Conservation (phyloP, 805 yeast genomes). For the Sugiyamaella marilandica region DNA sequence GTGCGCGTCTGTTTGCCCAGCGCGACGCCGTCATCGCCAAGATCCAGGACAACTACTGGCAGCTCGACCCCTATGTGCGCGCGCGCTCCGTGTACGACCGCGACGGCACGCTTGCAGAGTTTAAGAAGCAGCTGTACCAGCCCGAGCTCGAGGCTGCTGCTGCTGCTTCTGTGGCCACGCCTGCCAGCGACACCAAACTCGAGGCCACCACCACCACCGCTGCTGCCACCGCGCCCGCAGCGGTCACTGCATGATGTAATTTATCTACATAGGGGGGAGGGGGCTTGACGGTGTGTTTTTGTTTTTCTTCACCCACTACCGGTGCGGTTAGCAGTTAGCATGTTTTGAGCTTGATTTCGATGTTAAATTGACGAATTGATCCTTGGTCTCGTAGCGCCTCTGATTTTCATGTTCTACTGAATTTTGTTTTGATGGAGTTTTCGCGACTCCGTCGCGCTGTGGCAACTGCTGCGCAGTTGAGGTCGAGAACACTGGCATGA, state of each 20-base stretch:
- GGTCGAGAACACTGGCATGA: no score
- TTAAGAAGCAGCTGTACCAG: constrained; percentile 23
- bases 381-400: no score
- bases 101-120: constrained; percentile 52
- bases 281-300: no score
- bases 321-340: no score
- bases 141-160: constrained; percentile 11
- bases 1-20: constrained; percentile 43
- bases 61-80: constrained; percentile 77
- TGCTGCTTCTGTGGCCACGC: neutral
- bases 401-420: no score
- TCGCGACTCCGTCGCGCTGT: no score
- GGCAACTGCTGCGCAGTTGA: no score
- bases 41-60: constrained; percentile 58
- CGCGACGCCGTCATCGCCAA: constrained; percentile 43
- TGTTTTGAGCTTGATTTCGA: no score
- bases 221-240: constrained; percentile 13
- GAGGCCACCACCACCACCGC: constrained; percentile 13
- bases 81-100: constrained; percentile 77
- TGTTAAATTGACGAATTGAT: no score
- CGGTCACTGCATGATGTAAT: constrained; percentile 3
- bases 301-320: no score
- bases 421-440: no score
- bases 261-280: neutral
- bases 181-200: neutral